These are phyloP conservation scores for Voacanga thouarsii DNA, from an alignment of 257 asterid genomes.

Conservation along the genomic window DNA sequence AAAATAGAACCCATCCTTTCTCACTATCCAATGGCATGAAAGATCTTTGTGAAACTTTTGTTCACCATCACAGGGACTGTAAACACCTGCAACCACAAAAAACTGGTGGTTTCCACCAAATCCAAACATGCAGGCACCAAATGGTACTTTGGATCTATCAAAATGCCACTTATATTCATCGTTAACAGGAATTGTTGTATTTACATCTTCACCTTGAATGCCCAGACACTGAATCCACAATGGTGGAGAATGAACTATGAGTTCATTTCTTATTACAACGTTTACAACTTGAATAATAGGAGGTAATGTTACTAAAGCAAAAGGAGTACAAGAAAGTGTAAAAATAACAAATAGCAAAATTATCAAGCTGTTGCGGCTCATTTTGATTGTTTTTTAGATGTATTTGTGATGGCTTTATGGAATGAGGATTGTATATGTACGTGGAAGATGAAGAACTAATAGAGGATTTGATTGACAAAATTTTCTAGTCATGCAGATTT, in stretches of 20 bases:
- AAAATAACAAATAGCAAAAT: not conserved
- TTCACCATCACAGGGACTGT: not conserved
- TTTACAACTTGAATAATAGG: not conserved
- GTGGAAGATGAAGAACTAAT: too few species aligned
- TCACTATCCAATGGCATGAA: not conserved
- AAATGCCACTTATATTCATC: not conserved
- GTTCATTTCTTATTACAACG: not conserved
- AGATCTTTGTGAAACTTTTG: not conserved
- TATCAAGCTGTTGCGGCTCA: not conserved
- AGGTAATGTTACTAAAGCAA: not conserved
- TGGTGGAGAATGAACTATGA: not conserved
- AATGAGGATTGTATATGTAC: too few species aligned
- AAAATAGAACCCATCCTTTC: not conserved
- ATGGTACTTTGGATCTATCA: not conserved
- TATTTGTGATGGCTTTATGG: not conserved
- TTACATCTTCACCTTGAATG: conserved; percentile 1
- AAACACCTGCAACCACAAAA: not conserved
- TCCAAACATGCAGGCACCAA: conserved; percentile 1
- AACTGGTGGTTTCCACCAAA: not conserved
- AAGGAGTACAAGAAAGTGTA: not conserved
- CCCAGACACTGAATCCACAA: not conserved
- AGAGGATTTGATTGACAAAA: too few species aligned
- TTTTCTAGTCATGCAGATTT: too few species aligned
- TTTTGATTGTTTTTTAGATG: not conserved
- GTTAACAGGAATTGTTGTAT: not conserved